A percentile compares a stretch with the other conserved stretches of the same genome.
Conservation (phyloP, 2,329 filamentous ascomycete genomes). For the Cryphonectria naterciae region DNA sequence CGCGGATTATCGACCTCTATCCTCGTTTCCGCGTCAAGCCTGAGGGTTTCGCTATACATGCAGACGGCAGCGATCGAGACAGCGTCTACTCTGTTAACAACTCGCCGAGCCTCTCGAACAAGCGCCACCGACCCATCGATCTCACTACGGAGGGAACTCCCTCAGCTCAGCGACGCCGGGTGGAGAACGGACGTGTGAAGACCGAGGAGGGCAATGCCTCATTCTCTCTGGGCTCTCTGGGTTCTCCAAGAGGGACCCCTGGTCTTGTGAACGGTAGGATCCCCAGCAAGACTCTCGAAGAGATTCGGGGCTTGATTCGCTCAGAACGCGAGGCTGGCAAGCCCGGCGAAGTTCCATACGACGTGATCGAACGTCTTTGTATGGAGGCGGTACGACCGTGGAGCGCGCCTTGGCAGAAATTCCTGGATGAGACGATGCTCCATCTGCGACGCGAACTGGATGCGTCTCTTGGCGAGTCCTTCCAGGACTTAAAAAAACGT, state of each 20-base stretch:
- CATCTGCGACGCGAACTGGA: constrained; percentile 53
- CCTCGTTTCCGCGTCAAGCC: constrained; percentile 48
- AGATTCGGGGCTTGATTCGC: constrained; percentile 59
- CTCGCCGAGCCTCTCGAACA: constrained; percentile 25
- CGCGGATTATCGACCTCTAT: constrained; percentile 50
- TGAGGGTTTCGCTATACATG: constrained; percentile 34
- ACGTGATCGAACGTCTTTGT: constrained; percentile 63
- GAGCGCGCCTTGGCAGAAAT: constrained; percentile 55
- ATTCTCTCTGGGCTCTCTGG: constrained; percentile 12
- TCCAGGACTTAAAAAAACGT: constrained; percentile 51
- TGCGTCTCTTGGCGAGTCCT: constrained; percentile 50
- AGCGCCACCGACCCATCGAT: constrained; percentile 23
- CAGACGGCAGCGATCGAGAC: constrained; percentile 40
- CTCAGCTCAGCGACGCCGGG: constrained; percentile 25
- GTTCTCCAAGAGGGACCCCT: constrained; percentile 22
- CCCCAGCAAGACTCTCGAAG: constrained; percentile 46
- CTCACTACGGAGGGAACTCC: constrained; percentile 22
- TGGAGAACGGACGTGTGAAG: constrained; percentile 32
- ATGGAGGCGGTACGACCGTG: constrained; percentile 62
- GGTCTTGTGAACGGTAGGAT: constrained; percentile 20
- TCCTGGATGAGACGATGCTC: constrained; percentile 51
- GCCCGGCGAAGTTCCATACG: constrained; percentile 61
- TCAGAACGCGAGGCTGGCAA: constrained; percentile 60
- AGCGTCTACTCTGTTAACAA: constrained; percentile 40
- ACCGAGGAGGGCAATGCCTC: constrained; percentile 30